Conservation (phyloP, 2,329 filamentous ascomycete genomes). For the Diaporthe vexans region DNA sequence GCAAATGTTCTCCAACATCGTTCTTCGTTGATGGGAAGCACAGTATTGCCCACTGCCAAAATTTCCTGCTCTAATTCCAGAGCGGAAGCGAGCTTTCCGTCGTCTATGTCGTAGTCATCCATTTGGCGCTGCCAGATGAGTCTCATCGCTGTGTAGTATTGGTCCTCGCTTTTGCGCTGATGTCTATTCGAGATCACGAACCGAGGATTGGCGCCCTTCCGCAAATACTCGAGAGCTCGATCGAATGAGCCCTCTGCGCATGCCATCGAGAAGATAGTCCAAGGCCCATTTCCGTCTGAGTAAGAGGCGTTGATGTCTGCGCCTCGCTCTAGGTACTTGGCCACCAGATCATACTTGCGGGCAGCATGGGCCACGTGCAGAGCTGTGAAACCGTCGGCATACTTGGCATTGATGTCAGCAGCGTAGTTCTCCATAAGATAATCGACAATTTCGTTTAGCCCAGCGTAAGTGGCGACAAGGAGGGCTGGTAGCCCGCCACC, state of each 20-base stretch:
- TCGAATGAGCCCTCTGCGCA: neutral
- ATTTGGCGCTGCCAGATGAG: neutral
- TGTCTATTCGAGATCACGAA: neutral
- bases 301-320: neutral
- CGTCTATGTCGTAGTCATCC: accelerated
- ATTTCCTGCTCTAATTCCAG: neutral
- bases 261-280: slow-evolving; percentile 3
- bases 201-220: neutral
- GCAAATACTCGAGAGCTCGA: neutral
- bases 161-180: neutral
- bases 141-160: neutral
- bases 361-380: neutral
- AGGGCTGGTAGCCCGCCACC: neutral
- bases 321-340: neutral
- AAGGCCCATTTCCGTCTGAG: neutral
- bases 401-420: neutral
- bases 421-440: neutral
- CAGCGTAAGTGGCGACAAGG: neutral
- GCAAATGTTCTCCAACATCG: too few relatives aligned
- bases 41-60: neutral
- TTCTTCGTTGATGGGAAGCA: too few relatives aligned
- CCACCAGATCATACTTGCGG: neutral
- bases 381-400: neutral
- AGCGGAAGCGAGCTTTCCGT: too few relatives aligned
- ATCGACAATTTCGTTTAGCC: neutral